phyloP scores from a whole-genome alignment of 768 basidiomycete species.

The Neoboletus magnificus region DNA sequence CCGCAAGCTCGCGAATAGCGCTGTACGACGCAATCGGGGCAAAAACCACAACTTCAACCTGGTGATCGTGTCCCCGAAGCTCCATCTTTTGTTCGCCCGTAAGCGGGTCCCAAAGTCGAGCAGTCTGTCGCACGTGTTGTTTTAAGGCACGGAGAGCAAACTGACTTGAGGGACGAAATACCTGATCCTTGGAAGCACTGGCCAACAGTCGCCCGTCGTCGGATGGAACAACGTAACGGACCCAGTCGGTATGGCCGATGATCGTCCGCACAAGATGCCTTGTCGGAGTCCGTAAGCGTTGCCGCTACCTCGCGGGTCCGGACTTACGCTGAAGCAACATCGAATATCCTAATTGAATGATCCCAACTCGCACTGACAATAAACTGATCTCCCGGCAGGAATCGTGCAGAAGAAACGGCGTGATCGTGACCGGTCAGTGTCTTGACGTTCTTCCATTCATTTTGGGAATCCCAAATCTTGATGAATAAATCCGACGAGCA shows the following conservation, averaged over 20 bases:
- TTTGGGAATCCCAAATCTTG: constrained; percentile 88
- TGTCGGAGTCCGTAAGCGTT: constrained; percentile 15
- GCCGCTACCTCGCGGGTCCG: not conserved
- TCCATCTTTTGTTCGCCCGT: constrained; percentile 79
- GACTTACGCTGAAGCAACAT: constrained; percentile 79
- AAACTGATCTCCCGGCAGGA: constrained; percentile 79
- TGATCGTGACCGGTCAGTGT: constrained; percentile 91
- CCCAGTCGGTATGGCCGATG: constrained; percentile 80
- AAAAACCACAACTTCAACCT: constrained; percentile 78
- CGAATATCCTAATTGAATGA: constrained; percentile 81
- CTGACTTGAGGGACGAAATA: constrained; percentile 32
- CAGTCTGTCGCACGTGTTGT: constrained; percentile 49
- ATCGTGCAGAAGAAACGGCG: constrained; percentile 81
- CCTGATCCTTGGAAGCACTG: constrained; percentile 87
- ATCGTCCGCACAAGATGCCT: constrained; percentile 78
- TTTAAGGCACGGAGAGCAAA: not conserved
- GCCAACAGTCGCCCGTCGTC: constrained; percentile 71
- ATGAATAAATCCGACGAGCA: constrained; percentile 87
- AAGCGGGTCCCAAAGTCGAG: constrained; percentile 69
- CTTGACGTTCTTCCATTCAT: constrained; percentile 87
- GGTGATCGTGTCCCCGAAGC: constrained; percentile 84
- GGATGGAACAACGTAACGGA: constrained; percentile 63
- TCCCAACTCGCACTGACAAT: constrained; percentile 88
- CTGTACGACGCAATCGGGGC: constrained; percentile 73
- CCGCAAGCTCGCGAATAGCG: constrained; percentile 74